A percentile compares a stretch with the other conserved stretches of the same genome.
Conservation (phyloP, 495 filamentous ascomycete species). For the Aspergillus asperescens region DNA sequence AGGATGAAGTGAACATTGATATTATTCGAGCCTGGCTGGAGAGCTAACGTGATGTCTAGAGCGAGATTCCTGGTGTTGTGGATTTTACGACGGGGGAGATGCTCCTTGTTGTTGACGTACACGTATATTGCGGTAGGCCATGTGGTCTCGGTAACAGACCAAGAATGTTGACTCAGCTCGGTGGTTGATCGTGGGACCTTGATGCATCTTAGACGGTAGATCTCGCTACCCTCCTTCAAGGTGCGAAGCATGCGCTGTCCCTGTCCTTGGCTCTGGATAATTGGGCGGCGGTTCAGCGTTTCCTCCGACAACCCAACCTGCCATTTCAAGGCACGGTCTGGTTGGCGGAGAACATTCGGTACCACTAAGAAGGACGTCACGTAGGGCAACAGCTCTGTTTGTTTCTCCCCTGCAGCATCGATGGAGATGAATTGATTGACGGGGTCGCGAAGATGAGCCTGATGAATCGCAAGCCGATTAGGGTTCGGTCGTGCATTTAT, state of each 20-base stretch:
- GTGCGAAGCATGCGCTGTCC: slow-evolving; percentile 15
- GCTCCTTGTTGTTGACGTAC: slow-evolving; percentile 54
- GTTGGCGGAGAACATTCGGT: slow-evolving; percentile 30
- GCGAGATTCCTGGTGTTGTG: slow-evolving; percentile 73
- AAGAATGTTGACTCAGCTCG: slow-evolving; percentile 37
- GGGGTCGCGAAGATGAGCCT: slow-evolving; percentile 53
- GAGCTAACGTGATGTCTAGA: slow-evolving; percentile 58
- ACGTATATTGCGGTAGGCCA: slow-evolving; percentile 75
- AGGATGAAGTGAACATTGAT: slow-evolving; percentile 51
- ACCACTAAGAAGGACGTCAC: slow-evolving; percentile 37
- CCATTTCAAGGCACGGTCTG: slow-evolving; percentile 25
- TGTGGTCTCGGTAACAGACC: slow-evolving; percentile 54
- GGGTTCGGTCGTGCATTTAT: slow-evolving; percentile 41
- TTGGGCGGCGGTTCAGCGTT: slow-evolving; percentile 21
- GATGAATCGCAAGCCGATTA: slow-evolving; percentile 48
- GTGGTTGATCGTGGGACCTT: slow-evolving; percentile 18
- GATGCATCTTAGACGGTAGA: slow-evolving; percentile 44
- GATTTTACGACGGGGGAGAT: slow-evolving; percentile 56
- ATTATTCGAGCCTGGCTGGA: slow-evolving; percentile 51
- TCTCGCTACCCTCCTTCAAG: slow-evolving; percentile 27
- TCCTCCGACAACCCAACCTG: slow-evolving; percentile 21
- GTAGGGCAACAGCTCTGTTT: slow-evolving; percentile 41
- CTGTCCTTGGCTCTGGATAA: neutral
- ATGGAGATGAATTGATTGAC: slow-evolving; percentile 31
- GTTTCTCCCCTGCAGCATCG: slow-evolving; percentile 12